These are phyloP conservation scores for Erodium trifolium DNA, from an alignment of 441 rosid species.

Conservation along the genomic window DNA sequence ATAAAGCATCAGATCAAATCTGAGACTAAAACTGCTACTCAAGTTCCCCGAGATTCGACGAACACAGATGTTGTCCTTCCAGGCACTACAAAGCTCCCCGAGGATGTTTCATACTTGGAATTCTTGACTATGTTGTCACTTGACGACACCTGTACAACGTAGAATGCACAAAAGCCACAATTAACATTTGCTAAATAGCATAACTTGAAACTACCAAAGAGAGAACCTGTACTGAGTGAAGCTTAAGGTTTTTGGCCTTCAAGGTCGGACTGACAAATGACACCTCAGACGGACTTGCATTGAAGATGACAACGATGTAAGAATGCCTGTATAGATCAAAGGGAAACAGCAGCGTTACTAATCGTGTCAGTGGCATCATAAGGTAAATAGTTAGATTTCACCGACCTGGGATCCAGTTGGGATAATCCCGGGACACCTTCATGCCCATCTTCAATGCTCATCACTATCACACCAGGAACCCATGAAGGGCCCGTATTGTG, in stretches of 20 bases:
- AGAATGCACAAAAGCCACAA: not conserved
- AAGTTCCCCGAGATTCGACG: constrained; percentile 41
- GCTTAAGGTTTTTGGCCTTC: constrained; percentile 42
- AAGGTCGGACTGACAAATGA: constrained; percentile 41
- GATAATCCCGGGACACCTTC: constrained; percentile 52
- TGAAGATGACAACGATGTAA: constrained; percentile 58
- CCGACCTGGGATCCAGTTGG: constrained; percentile 71
- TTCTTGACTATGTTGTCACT: constrained; percentile 49
- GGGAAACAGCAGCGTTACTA: not conserved
- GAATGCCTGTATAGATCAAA: constrained; percentile 48
- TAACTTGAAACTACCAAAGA: not conserved
- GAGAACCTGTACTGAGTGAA: constrained; percentile 82
- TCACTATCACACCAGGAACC: constrained; percentile 70
- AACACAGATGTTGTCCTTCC: constrained; percentile 63
- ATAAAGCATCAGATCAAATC: not conserved
- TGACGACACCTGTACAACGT: constrained; percentile 42
- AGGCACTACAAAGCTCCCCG: constrained; percentile 56
- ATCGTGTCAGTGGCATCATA: not conserved
- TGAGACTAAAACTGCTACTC: constrained; percentile 14
- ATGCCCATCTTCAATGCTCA: constrained; percentile 85
- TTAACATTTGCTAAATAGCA: not conserved
- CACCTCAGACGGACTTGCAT: constrained; percentile 53
- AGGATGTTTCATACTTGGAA: constrained; percentile 51
- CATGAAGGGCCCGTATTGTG: constrained; percentile 70
- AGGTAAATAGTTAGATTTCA: constrained; percentile 9